These are phyloP conservation scores for Russula sp. DNA, from an alignment of 768 basidiomycete species.

Conservation along the genomic window DNA sequence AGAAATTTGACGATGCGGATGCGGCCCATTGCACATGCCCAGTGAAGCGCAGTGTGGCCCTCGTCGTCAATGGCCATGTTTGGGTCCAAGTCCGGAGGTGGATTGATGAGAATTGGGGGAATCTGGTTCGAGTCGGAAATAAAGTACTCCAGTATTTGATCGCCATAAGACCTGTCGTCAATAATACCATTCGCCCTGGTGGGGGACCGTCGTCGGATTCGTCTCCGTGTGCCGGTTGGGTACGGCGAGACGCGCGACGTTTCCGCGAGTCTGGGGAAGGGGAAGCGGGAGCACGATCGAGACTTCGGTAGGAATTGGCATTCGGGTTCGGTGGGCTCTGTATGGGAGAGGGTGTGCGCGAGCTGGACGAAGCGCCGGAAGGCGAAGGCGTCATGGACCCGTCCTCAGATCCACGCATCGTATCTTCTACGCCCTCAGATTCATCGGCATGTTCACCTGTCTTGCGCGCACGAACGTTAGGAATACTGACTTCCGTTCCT, in stretches of 20 bases:
- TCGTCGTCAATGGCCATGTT: slow-evolving; percentile 98
- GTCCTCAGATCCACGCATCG: slow-evolving; percentile 77
- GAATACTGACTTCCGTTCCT: slow-evolving; percentile 30
- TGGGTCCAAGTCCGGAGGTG: slow-evolving; percentile 89
- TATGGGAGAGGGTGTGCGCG: slow-evolving; percentile 92
- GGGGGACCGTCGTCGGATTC: slow-evolving; percentile 44
- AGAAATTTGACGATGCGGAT: slow-evolving; percentile 93
- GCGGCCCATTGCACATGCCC: slow-evolving; percentile 99
- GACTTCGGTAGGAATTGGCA: slow-evolving; percentile 40
- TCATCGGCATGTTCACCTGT: slow-evolving; percentile 46
- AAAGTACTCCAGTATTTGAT: slow-evolving; percentile 97
- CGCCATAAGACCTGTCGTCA: slow-evolving; percentile 77
- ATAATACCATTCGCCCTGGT: slow-evolving; percentile 44
- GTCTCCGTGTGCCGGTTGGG: slow-evolving; percentile 41
- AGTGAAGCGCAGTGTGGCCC: slow-evolving; percentile 94
- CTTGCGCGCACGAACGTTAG: slow-evolving; percentile 53
- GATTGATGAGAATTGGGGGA: slow-evolving; percentile 80
- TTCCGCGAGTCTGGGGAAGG: slow-evolving; percentile 42
- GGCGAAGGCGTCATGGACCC: slow-evolving; percentile 89
- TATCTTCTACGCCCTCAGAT: slow-evolving; percentile 54
- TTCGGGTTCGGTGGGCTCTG: slow-evolving; percentile 54
- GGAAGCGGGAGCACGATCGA: slow-evolving; percentile 41
- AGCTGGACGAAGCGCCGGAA: slow-evolving; percentile 80
- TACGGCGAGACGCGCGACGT: slow-evolving; percentile 47
- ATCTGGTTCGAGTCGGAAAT: slow-evolving; percentile 95